phyloP scores from a whole-genome alignment of 371 early-diverging fungal species.

The Massospora cicadina region DNA sequence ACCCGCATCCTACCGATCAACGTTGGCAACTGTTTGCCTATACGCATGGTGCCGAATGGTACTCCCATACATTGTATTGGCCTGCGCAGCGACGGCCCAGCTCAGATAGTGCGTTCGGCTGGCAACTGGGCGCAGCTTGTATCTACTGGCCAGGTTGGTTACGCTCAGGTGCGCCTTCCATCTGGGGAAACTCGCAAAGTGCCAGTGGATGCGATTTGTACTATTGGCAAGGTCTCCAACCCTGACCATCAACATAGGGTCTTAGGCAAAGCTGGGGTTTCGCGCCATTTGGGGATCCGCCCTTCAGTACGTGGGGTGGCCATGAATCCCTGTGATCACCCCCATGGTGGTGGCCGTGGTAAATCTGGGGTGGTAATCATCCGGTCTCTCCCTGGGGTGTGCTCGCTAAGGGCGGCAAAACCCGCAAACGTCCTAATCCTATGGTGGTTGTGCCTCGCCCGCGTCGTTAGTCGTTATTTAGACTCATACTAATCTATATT shows the following conservation, averaged over 20 bases:
- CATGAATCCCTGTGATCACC: conserved; percentile 97
- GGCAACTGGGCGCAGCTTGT: conserved; percentile 81
- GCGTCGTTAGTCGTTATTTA: too few relatives aligned
- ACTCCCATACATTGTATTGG: conserved; percentile 78
- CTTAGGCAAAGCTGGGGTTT: conserved; percentile 84
- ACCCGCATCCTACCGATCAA: conserved; percentile 50
- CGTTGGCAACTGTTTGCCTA: conserved; percentile 77
- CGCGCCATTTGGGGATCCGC: conserved; percentile 66
- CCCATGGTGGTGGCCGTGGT: conserved; percentile 97
- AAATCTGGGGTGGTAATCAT: conserved; percentile 85
- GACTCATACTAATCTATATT: too few relatives aligned
- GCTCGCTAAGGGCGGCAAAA: conserved; percentile 91
- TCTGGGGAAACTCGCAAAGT: conserved; percentile 81
- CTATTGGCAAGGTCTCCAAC: conserved; percentile 87
- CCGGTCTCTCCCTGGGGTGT: conserved; percentile 91
- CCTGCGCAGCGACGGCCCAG: conserved; percentile 62
- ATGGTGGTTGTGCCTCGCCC: conserved; percentile 62
- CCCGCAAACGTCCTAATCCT: conserved; percentile 51
- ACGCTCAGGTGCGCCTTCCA: conserved; percentile 72
- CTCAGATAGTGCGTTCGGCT: conserved; percentile 68
- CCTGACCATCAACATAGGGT: conserved; percentile 75
- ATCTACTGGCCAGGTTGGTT: conserved; percentile 53
- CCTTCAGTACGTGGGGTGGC: conserved; percentile 98
- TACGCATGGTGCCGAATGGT: conserved; percentile 85
- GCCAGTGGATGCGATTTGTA: conserved; percentile 76